Conservation (phyloP, 2,329 filamentous ascomycete species). For the Penicillium psychrosexuale region DNA sequence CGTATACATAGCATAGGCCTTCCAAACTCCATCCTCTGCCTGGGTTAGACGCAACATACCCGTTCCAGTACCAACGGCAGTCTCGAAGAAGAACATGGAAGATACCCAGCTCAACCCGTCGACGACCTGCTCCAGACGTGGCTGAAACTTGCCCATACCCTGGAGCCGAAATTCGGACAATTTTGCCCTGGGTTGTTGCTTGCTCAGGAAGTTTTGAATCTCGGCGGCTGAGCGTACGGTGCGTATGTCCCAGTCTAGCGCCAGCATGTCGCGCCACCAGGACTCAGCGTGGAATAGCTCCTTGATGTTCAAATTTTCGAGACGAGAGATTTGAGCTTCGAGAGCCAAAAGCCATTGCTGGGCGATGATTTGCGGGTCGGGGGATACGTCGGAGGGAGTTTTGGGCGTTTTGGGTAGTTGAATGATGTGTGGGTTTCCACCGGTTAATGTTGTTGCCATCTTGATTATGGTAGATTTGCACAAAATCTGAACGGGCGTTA, state of each 20-base stretch:
- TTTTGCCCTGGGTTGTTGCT: slow-evolving; percentile 24
- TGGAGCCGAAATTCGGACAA: slow-evolving; percentile 34
- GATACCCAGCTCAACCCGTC: slow-evolving; percentile 35
- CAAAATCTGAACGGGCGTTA: no score
- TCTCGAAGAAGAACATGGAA: slow-evolving; percentile 43
- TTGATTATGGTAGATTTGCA: not conserved
- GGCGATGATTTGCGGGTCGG: slow-evolving; percentile 27
- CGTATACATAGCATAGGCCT: slow-evolving; percentile 41
- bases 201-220: slow-evolving; percentile 32
- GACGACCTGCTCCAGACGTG: slow-evolving; percentile 27
- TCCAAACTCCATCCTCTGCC: slow-evolving; percentile 31
- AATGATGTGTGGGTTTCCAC: slow-evolving; percentile 30
- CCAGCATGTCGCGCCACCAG: slow-evolving; percentile 44
- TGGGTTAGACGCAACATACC: slow-evolving; percentile 39
- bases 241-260: slow-evolving; percentile 41
- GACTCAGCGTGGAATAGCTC: slow-evolving; percentile 38
- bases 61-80: slow-evolving; percentile 34
- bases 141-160: slow-evolving; percentile 33
- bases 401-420: slow-evolving; percentile 29
- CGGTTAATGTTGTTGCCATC: slow-evolving; percentile 23
- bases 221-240: slow-evolving; percentile 32
- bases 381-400: slow-evolving; percentile 19
- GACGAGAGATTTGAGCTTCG: slow-evolving; percentile 22
- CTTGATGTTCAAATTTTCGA: slow-evolving; percentile 16
- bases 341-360: slow-evolving; percentile 35